Base-by-base conservation (phyloP, 2,329 filamentous ascomycete genomes). In the Didymosphaeria variabile region DNA sequence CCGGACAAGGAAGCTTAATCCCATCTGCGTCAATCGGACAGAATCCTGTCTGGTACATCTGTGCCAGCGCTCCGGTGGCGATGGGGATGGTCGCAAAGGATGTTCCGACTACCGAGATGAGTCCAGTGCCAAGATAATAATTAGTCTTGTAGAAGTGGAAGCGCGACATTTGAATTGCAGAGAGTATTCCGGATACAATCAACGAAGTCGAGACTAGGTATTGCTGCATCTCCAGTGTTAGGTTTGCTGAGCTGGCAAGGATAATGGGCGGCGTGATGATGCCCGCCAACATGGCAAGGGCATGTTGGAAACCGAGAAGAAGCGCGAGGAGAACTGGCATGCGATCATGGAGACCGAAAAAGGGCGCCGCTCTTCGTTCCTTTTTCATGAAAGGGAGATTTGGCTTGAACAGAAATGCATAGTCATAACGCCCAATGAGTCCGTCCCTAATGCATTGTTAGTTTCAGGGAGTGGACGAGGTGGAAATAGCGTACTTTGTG, bases 401-500 rank as follows among this genome's bases (percentile, higher is more conserved):
- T 1, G 86, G 91, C 23, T 82, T 88, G 83, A 97, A 97, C 44
- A 97, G 88, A 72, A 93, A 95, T 38, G 78, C 91, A 85, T 97
- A 97, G 84, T 97, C 91, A 79, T 97, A 97, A 70, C 88, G 85
- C 64, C 94, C 94, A 58, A 97, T 79, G 29, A 97, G 84, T 13
- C 94, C 94, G 1, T 93, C 85, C 63, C 83, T 88, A 49, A 15
- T 17, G 1, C 8, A 23, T 2, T 57, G 60, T 72, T 54, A 72
- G 64, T 40, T n/a, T 34, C 15, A 4, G 36, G 38, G 12, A 49
- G 6, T 15, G 6, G 1, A 40, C 15, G 17, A 7, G 46, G 12
- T 21, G 50, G 13, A 9, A 46, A 38, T n/a, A 15, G 17, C 73
- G 21, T 82, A 81, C 75, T 80, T 85, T 13, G 83, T 85, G 0